These are phyloP conservation scores for Nakaseomyces nivariensis DNA, from an alignment of 1,139 yeast species.

Conservation along the genomic window DNA sequence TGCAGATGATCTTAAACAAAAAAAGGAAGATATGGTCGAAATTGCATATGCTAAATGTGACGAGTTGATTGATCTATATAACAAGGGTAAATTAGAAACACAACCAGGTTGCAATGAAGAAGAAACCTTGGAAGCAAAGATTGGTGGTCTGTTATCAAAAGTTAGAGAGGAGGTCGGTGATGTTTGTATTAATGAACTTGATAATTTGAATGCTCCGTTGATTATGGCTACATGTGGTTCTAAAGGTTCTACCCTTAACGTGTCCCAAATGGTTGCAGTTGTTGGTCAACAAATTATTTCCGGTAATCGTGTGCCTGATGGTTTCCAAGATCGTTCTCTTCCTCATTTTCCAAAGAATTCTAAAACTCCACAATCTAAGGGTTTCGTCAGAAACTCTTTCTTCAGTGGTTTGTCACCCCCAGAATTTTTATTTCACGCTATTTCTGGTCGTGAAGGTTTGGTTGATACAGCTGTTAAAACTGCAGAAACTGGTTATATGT, in stretches of 20 bases:
- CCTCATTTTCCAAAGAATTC: constrained; percentile 96
- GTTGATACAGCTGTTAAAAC: constrained; percentile 99
- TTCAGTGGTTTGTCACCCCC: constrained; percentile 92
- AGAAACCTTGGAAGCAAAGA: constrained; percentile 93
- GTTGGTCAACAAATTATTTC: constrained; percentile 99
- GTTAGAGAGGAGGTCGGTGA: constrained; percentile 99
- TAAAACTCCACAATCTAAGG: constrained; percentile 95
- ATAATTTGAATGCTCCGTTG: constrained; percentile 85
- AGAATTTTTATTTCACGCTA: constrained; percentile 95
- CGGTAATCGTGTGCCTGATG: constrained; percentile 99
- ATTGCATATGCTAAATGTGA: constrained; percentile 88
- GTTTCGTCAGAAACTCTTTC: constrained; percentile 94
- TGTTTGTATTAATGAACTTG: constrained; percentile 87
- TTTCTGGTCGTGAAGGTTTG: constrained; percentile 98
- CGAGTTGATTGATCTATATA: constrained; percentile 69
- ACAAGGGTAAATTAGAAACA: constrained; percentile 84
- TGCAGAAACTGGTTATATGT: constrained; percentile 99
- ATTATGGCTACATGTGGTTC: constrained; percentile 99
- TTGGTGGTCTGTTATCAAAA: constrained; percentile 89
- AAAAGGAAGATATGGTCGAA: constrained; percentile 85
- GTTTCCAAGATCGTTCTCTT: constrained; percentile 94
- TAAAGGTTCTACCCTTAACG: constrained; percentile 94
- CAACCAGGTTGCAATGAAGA: constrained; percentile 99
- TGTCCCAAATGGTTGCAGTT: constrained; percentile 99
- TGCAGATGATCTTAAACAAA: constrained; percentile 60